phyloP scores from a whole-genome alignment of 2,329 filamentous ascomycete genomes.

The Curvularia sp. region DNA sequence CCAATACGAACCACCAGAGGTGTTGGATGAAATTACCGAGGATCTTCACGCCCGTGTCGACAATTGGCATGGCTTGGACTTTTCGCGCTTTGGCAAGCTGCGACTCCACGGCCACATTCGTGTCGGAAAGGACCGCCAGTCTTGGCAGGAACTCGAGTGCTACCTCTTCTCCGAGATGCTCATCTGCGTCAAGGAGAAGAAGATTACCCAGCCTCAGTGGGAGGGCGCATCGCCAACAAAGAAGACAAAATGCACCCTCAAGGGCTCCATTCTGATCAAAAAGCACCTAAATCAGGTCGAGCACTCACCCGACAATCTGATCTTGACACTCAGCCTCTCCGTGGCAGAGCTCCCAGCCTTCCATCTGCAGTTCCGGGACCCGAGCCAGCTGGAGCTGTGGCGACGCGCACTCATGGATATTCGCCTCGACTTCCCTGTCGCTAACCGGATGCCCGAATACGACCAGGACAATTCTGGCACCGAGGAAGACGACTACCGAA shows the following conservation, averaged over 20 bases:
- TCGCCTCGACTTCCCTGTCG: slow-evolving; percentile 68
- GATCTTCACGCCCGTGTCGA: slow-evolving; percentile 86
- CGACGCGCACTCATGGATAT: slow-evolving; percentile 85
- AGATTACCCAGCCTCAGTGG: slow-evolving; percentile 70
- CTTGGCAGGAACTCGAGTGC: slow-evolving; percentile 97
- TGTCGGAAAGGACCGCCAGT: slow-evolving; percentile 93
- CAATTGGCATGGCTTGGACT: slow-evolving; percentile 97
- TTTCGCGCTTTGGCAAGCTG: slow-evolving; percentile 89
- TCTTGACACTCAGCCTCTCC: slow-evolving; percentile 88
- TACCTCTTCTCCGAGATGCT: slow-evolving; percentile 99
- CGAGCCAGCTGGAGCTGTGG: slow-evolving; percentile 87
- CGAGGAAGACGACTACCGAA: slow-evolving; percentile 86
- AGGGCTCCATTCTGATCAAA: slow-evolving; percentile 97
- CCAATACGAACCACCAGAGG: slow-evolving; percentile 77
- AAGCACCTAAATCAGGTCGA: slow-evolving; percentile 96
- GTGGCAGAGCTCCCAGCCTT: slow-evolving; percentile 93
- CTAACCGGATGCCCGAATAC: slow-evolving; percentile 71
- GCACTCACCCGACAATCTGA: slow-evolving; percentile 71
- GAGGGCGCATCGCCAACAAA: slow-evolving; percentile 64
- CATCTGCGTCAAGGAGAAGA: slow-evolving; percentile 99
- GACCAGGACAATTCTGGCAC: slow-evolving; percentile 82
- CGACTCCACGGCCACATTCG: slow-evolving; percentile 87
- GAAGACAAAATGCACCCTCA: slow-evolving; percentile 81
- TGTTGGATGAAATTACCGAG: slow-evolving; percentile 84
- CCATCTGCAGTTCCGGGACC: slow-evolving; percentile 86